A percentile compares a stretch with the other conserved stretches of the same genome.
Conservation (phyloP, 176 grass and related monocot genomes). For the barley (Hordeum vulgare) region MorexV3_pseudomolecules_assembly NC_058519.1:163478605-163479104, state of each 20-base stretch:
- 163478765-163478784: slow-evolving; percentile 12
- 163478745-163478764: not conserved
- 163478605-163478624: not conserved
- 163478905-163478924: not conserved
- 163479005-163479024: not conserved
- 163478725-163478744: not conserved
- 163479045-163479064: not conserved
- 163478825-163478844: slow-evolving; percentile 80
- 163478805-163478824: slow-evolving; percentile 48
- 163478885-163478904: slow-evolving; percentile 7
- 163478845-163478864: slow-evolving; percentile 64
- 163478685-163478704: not conserved
- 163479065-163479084: not conserved
- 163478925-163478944: not conserved
- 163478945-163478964: not conserved
- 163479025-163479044: not conserved
- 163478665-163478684: not conserved
- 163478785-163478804: not conserved
- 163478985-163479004: not conserved
- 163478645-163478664: not conserved
- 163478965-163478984: not conserved
- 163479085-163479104: not conserved
- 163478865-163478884: slow-evolving; percentile 56
- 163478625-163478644: not conserved
- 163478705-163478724: not conserved